A percentile compares a stretch with the other conserved stretches of the same genome.
These are phyloP conservation scores for Phlyctochytrium arcticum DNA, from an alignment of 192 early-diverging fungal genomes.

Conservation along the genomic window DNA sequence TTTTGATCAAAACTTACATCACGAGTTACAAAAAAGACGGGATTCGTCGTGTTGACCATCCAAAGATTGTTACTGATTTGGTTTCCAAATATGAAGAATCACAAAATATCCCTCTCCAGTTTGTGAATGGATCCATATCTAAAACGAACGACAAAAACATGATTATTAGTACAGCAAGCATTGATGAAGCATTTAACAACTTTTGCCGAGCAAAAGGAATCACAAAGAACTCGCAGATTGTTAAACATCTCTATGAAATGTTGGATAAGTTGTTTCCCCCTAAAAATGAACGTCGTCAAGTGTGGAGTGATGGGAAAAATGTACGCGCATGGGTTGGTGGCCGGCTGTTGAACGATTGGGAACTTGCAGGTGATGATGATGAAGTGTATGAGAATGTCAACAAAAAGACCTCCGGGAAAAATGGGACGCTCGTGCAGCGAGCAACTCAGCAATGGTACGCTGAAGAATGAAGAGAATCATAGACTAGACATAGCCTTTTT, in stretches of 20 bases:
- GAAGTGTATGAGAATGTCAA: too few species aligned
- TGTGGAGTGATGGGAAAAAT: neutral
- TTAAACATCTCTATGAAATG: too few species aligned
- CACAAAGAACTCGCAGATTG: too few species aligned
- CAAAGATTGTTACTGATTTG: neutral
- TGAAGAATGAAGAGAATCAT: too few species aligned
- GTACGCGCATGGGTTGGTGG: neutral
- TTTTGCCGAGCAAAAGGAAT: neutral
- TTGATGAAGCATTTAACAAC: neutral
- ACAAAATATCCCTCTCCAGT: neutral
- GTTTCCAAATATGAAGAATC: neutral
- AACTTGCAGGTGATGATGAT: too few species aligned
- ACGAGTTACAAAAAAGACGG: neutral
- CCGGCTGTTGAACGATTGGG: neutral
- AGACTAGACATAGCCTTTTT: too few species aligned
- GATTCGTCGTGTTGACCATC: neutral
- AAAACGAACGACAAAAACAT: neutral
- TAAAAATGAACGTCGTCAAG: neutral
- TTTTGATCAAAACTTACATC: neutral
- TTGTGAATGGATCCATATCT: neutral
- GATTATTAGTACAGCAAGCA: neutral
- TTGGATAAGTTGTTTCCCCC: neutral
- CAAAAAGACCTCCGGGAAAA: too few species aligned
- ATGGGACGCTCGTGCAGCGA: too few species aligned
- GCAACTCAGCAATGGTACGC: too few species aligned